These are phyloP conservation scores for Arachis hypogaea DNA, from an alignment of 306 rosid species.

Conservation along the genomic window DNA sequence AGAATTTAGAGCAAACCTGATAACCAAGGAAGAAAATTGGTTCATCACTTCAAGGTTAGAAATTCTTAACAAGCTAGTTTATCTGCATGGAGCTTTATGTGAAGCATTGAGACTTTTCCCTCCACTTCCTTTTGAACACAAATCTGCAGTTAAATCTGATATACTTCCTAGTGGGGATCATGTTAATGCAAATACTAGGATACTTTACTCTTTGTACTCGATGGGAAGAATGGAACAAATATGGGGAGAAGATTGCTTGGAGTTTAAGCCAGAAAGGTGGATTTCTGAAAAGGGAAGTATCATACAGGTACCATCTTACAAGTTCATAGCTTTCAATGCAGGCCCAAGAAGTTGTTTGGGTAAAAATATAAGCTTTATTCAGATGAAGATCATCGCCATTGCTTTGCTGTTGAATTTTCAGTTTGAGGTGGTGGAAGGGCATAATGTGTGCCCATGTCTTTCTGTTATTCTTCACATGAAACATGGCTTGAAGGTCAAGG, in stretches of 20 bases:
- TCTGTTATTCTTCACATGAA: not conserved
- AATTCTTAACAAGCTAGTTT: not conserved
- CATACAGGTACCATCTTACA: conserved; percentile 20
- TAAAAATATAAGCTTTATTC: not conserved
- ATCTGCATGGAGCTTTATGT: conserved; percentile 33
- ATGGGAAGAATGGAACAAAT: conserved; percentile 33
- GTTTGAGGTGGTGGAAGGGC: conserved; percentile 25
- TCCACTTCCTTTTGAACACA: not conserved
- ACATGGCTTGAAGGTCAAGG: conserved; percentile 24
- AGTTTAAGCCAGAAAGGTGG: conserved; percentile 34
- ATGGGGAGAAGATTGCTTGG: conserved; percentile 29
- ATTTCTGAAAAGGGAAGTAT: not conserved
- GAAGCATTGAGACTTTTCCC: conserved; percentile 33
- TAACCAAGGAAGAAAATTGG: not conserved
- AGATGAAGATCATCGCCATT: conserved; percentile 20
- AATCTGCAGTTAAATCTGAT: conserved; percentile 7
- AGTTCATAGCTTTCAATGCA: conserved; percentile 31
- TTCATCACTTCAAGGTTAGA: not conserved
- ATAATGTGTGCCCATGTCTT: not conserved
- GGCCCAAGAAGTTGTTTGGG: conserved; percentile 31
- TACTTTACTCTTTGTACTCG: conserved; percentile 1
- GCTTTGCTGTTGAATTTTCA: not conserved
- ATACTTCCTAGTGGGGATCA: conserved; percentile 28
- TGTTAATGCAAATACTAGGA: conserved; percentile 3
- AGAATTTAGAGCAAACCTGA: conserved; percentile 10